Percentiles rank a stretch among this genome's conserved stretches.
Evolutionary conservation across 176 grass and related monocot species (phyloP).

Genomic region (Sorghum bicolor): Sorghum_bicolor_NCBIv3 NC_012878.2:56115001-56115500

Average conservation of each 20-base stretch:
- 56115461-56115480: constrained; percentile 20
- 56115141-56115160: neutral
- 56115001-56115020: neutral
- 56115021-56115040: neutral
- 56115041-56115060: too few species aligned
- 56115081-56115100: too few species aligned
- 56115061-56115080: neutral
- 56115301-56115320: neutral
- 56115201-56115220: neutral
- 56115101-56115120: too few species aligned
- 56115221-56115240: neutral
- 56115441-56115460: constrained; percentile 4
- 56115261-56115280: neutral
- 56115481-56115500: neutral
- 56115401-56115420: too few species aligned
- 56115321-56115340: neutral
- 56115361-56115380: too few species aligned
- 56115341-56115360: neutral
- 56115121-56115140: too few species aligned
- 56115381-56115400: neutral
- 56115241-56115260: constrained; percentile 8
- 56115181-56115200: neutral
- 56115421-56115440: neutral
- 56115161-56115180: neutral
- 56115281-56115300: neutral